These are phyloP conservation scores for Candida albicans DNA, from an alignment of 1,139 yeast species.

Conservation along the genomic window DNA sequence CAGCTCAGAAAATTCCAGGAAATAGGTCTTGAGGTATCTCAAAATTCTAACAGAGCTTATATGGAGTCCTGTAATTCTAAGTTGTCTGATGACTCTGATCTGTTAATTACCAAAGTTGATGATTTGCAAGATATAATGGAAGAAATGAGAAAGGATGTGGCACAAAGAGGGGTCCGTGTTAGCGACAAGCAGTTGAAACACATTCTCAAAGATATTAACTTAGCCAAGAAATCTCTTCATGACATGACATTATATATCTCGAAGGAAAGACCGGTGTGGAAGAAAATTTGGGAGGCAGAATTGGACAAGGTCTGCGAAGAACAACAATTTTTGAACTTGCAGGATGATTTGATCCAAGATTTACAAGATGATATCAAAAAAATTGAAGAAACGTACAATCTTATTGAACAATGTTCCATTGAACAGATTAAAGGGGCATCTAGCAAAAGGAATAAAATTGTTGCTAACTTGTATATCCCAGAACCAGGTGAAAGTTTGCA, in stretches of 20 bases:
- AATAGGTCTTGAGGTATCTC: slow-evolving; percentile 40
- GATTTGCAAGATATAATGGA: slow-evolving; percentile 92
- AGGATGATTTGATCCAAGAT: slow-evolving; percentile 81
- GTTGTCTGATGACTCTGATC: slow-evolving; percentile 76
- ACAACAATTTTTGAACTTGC: slow-evolving; percentile 87
- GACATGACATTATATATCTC: slow-evolving; percentile 61
- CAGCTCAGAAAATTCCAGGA: slow-evolving; percentile 53
- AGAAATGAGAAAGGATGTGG: slow-evolving; percentile 86
- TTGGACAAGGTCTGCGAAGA: slow-evolving; percentile 89
- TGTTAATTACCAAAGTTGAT: slow-evolving; percentile 75
- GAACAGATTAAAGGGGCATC: slow-evolving; percentile 59
- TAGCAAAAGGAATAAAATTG: slow-evolving; percentile 34
- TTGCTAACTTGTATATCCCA: slow-evolving; percentile 46
- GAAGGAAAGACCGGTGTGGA: slow-evolving; percentile 82
- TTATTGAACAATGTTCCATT: slow-evolving; percentile 79
- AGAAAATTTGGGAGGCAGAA: slow-evolving; percentile 89
- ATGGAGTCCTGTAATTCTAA: slow-evolving; percentile 77
- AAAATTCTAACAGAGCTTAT: slow-evolving; percentile 58
- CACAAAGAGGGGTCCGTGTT: slow-evolving; percentile 86
- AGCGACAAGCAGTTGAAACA: slow-evolving; percentile 68
- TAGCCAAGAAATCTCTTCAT: slow-evolving; percentile 54
- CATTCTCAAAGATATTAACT: slow-evolving; percentile 63
- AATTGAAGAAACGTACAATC: slow-evolving; percentile 76
- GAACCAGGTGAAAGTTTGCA: slow-evolving; percentile 70
- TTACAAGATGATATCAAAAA: slow-evolving; percentile 76